phyloP scores from a whole-genome alignment of 257 asterid genomes.

The Leonotis leonurus region DNA sequence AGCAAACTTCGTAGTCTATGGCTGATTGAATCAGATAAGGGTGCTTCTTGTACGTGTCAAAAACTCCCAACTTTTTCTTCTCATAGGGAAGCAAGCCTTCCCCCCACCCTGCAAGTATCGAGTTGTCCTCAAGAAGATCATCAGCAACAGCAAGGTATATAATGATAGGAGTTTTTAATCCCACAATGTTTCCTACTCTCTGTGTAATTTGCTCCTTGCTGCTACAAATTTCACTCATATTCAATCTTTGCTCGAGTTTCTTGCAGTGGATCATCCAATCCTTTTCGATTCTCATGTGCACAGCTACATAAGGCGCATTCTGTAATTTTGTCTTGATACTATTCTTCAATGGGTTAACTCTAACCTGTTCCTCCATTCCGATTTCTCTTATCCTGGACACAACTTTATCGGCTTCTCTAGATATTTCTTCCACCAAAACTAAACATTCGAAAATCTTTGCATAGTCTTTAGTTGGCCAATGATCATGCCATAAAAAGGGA shows the following conservation, averaged over 20 bases:
- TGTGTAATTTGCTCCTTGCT: constrained; percentile 63
- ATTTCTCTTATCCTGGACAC: constrained; percentile 52
- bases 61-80: constrained; percentile 70
- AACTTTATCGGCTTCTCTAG: constrained; percentile 69
- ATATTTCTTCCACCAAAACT: constrained; percentile 59
- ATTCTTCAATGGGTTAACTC: background rate
- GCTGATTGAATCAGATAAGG: constrained; percentile 79
- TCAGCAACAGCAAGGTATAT: constrained; percentile 86
- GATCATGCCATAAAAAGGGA: constrained; percentile 93
- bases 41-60: constrained; percentile 52
- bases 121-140: constrained; percentile 67
- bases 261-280: constrained; percentile 98
- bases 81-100: constrained; percentile 59
- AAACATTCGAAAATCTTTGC: constrained; percentile 75
- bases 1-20: constrained; percentile 87
- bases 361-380: constrained; percentile 28
- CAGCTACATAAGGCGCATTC: constrained; percentile 55
- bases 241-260: constrained; percentile 65
- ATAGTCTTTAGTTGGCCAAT: constrained; percentile 82
- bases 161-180: constrained; percentile 41
- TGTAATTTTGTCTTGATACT: background rate
- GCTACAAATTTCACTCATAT: constrained; percentile 64
- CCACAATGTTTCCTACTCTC: constrained; percentile 59
- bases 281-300: constrained; percentile 92
- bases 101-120: constrained; percentile 67